These are phyloP conservation scores for Micromonas pusilla DNA, from an alignment of 139 green algal genomes.

Conservation along the genomic window DNA sequence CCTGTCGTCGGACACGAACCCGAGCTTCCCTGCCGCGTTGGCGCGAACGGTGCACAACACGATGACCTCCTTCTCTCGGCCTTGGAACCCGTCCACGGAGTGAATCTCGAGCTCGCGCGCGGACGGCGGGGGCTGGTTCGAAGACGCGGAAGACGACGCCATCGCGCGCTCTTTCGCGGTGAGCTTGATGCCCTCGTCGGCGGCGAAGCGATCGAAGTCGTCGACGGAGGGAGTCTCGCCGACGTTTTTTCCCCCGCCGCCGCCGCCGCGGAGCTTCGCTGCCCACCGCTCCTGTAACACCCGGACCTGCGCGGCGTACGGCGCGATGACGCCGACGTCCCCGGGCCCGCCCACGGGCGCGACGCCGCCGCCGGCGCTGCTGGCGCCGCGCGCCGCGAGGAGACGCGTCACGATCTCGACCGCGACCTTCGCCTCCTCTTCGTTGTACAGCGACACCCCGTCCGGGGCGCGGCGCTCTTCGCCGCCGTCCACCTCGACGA, in stretches of 20 bases:
- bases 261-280: background rate
- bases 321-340: constrained; percentile 41
- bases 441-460: constrained; percentile 6
- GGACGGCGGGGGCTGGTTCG: too few species aligned
- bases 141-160: too few species aligned
- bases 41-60: constrained; percentile 79
- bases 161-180: too few species aligned
- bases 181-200: too few species aligned
- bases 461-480: constrained; percentile 10
- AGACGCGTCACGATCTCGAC: background rate
- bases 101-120: constrained; percentile 21
- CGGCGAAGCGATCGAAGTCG: too few species aligned
- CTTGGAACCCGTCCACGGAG: constrained; percentile 66
- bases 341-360: background rate
- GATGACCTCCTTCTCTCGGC: constrained; percentile 75
- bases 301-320: constrained; percentile 40
- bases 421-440: background rate
- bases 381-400: background rate
- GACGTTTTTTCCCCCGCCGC: background rate
- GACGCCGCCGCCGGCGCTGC: background rate
- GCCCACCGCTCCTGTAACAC: background rate
- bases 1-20: constrained; percentile 76
- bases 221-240: background rate
- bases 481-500: background rate
- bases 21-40: constrained; percentile 57